These are phyloP conservation scores for Calonectria pseudoturangicola DNA, from an alignment of 2,329 filamentous ascomycete genomes.

Conservation along the genomic window DNA sequence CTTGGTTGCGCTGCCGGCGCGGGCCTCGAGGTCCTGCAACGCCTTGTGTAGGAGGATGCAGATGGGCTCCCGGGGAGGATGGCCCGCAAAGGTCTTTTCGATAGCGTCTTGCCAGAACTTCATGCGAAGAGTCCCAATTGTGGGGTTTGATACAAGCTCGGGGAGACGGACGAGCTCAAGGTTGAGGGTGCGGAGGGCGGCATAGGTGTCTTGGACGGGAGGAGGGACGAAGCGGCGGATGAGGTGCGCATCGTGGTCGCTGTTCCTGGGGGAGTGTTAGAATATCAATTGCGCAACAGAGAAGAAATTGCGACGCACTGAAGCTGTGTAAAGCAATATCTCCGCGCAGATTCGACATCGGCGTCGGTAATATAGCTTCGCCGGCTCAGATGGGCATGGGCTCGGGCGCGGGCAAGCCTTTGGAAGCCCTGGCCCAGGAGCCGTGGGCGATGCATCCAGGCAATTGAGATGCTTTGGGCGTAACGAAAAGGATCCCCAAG, in stretches of 20 bases:
- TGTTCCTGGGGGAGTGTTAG: conserved; percentile 74
- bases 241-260: conserved; percentile 91
- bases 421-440: conserved; percentile 62
- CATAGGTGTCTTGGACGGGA: conserved; percentile 86
- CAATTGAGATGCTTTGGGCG: conserved; percentile 4
- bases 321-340: conserved; percentile 73
- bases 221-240: conserved; percentile 89
- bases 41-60: conserved; percentile 87
- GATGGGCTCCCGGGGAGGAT: conserved; percentile 92
- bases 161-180: conserved; percentile 93
- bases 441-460: conserved; percentile 63
- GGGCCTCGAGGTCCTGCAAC: conserved; percentile 75
- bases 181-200: conserved; percentile 93
- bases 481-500: conserved; percentile 3
- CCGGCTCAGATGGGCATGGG: conserved; percentile 44
- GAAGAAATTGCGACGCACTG: conserved; percentile 60
- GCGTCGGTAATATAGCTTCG: conserved; percentile 69
- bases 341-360: conserved; percentile 71
- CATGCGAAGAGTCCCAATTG: conserved; percentile 90
- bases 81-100: conserved; percentile 83
- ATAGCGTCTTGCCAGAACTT: conserved; percentile 96
- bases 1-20: conserved; percentile 63
- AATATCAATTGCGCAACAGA: not conserved
- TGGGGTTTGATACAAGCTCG: conserved; percentile 91
- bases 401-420: conserved; percentile 56